A percentile compares a stretch with the other conserved stretches of the same genome.
phyloP scores from a whole-genome alignment of 805 yeast species.

The Lipomyces starkeyi region DNA sequence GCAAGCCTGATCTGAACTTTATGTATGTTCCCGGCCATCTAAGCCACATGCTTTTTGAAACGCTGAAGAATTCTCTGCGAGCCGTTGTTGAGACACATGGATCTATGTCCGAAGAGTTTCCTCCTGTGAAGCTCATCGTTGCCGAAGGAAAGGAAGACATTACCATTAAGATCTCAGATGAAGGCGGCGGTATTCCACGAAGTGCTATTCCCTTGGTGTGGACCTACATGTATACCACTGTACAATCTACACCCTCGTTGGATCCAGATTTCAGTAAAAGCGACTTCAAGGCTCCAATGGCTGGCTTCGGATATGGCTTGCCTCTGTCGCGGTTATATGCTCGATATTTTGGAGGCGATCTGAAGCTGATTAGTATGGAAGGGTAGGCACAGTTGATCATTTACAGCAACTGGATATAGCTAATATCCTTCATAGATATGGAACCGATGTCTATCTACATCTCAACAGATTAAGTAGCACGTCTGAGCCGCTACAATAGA shows the following conservation, averaged over 20 bases:
- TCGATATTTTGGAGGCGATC: conserved; percentile 80
- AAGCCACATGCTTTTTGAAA: conserved; percentile 89
- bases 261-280: conserved; percentile 64
- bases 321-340: conserved; percentile 87
- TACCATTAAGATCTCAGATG: conserved; percentile 87
- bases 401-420: not conserved
- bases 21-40: conserved; percentile 94
- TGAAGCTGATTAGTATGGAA: conserved; percentile 86
- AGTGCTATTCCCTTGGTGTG: conserved; percentile 83
- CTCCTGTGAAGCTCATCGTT: conserved; percentile 84
- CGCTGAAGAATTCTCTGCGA: conserved; percentile 81
- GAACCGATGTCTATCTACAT: conserved; percentile 90
- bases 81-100: conserved; percentile 87
- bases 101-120: conserved; percentile 70
- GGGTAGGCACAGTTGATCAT: conserved; percentile 53
- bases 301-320: conserved; percentile 91
- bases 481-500: conserved; percentile 62
- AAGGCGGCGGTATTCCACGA: conserved; percentile 92
- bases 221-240: conserved; percentile 92
- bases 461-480: conserved; percentile 77
- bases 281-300: conserved; percentile 87
- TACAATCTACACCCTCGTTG: conserved; percentile 69
- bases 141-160: conserved; percentile 91
- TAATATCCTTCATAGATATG: conserved; percentile 50
- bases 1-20: conserved; percentile 76